Conservation (phyloP, 2,329 filamentous ascomycete species). For the Byssochlamys sp. region DNA sequence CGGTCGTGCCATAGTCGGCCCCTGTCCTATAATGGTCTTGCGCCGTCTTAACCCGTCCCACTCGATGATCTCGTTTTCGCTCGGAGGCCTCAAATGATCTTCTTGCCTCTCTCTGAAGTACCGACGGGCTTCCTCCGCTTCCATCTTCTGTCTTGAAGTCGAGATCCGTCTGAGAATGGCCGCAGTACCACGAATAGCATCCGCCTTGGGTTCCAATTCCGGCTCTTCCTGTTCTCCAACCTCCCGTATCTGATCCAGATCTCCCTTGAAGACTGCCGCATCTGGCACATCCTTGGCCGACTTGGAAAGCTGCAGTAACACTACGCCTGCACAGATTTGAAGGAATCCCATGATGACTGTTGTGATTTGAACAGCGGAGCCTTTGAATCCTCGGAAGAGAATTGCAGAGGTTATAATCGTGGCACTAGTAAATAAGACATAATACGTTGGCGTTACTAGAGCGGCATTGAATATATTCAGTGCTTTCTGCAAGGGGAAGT, state of each 20-base stretch:
- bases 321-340: conserved; percentile 83
- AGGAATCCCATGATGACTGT: conserved; percentile 91
- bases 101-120: conserved; percentile 67
- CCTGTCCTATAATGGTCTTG: conserved; percentile 46
- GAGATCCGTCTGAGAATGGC: conserved; percentile 81
- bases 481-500: conserved; percentile 63
- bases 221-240: conserved; percentile 91
- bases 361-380: conserved; percentile 66
- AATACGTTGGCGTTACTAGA: conserved; percentile 94
- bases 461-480: conserved; percentile 94
- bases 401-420: conserved; percentile 91
- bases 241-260: conserved; percentile 88
- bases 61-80: conserved; percentile 71
- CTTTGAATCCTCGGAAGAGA: conserved; percentile 88
- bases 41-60: conserved; percentile 84
- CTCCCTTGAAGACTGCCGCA: conserved; percentile 79
- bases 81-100: conserved; percentile 63
- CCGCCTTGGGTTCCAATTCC: conserved; percentile 92
- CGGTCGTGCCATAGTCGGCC: conserved; percentile 31
- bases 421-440: conserved; percentile 93
- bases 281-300: conserved; percentile 96
- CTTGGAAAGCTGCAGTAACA: conserved; percentile 90
- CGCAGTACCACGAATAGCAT: conserved; percentile 83
- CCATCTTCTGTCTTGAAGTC: conserved; percentile 62
- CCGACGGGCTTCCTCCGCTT: conserved; percentile 67